A percentile compares a stretch with the other conserved stretches of the same genome.
These are phyloP conservation scores for Floccularia luteovirens DNA, from an alignment of 768 basidiomycete species.

Conservation along the genomic window DNA sequence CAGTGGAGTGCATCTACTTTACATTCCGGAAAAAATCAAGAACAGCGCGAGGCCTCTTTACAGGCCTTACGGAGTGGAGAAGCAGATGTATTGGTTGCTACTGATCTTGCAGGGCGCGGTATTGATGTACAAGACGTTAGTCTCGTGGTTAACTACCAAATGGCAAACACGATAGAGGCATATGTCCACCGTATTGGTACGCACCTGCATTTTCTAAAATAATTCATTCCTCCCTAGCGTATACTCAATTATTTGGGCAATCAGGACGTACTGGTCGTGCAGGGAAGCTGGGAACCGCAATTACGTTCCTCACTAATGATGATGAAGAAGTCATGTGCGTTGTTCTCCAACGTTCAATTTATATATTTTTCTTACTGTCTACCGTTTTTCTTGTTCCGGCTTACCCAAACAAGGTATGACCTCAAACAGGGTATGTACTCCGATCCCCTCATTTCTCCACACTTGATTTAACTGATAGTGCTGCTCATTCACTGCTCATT, in stretches of 20 bases:
- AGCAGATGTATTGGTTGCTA: constrained; percentile 87
- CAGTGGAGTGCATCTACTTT: constrained; percentile 89
- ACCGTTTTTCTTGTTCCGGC: constrained; percentile 9
- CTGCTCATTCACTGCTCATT: not conserved
- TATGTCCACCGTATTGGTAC: constrained; percentile 96
- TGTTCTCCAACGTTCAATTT: constrained; percentile 9
- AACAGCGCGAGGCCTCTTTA: constrained; percentile 91
- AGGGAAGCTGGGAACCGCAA: constrained; percentile 87
- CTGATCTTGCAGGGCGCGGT: constrained; percentile 96
- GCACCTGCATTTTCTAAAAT: constrained; percentile 14
- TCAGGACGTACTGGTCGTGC: constrained; percentile 97
- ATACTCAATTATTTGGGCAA: no score
- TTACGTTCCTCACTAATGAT: constrained; percentile 94
- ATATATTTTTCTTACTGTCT: constrained; percentile 4
- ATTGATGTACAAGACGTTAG: constrained; percentile 98
- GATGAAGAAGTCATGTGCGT: constrained; percentile 95
- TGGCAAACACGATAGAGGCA: constrained; percentile 93
- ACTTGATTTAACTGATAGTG: not conserved
- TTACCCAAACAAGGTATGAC: constrained; percentile 65
- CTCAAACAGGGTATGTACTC: constrained; percentile 73
- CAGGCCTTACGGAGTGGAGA: constrained; percentile 82
- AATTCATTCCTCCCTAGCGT: constrained; percentile 8
- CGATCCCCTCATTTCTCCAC: not conserved
- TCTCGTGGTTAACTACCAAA: constrained; percentile 96
- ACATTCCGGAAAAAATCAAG: constrained; percentile 97